Evolutionary conservation across 805 yeast species (phyloP), one percentile per base, ranked within the genome.

Genomic region (Pichia californica): DNA sequence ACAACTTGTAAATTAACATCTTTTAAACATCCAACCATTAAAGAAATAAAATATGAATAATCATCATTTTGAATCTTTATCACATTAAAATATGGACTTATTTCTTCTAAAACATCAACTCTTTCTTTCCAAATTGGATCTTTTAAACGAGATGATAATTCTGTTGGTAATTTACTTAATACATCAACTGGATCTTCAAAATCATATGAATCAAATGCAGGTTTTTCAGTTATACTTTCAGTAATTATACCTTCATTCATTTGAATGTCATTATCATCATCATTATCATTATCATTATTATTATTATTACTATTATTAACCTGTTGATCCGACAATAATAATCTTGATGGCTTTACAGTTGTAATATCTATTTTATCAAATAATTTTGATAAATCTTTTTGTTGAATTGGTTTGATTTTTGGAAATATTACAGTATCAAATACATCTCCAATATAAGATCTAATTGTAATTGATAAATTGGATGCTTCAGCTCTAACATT

Each of bases 1-100:
- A 85, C 96, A 13, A 86, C 95, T 63, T 83, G 88, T 41, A 88
- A 73, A 58, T 93, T 93, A 5, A 89, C 94, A 64, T 93, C 99
- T 56, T 80, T 87, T 57, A 88, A 70, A 48, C 88, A 76, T 52
- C 79, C 81, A n/a, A 81, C 76, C 51, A 88, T 69, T 1, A 71
- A 60, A 43, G 80, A 66, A n/a, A 81, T 63, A n/a, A 89, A 61
- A 2, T 72, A 81, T 7, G 72, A 50, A 61, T 81, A 88, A 58
- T 89, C 94, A 41, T 69, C 85, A 28, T 68, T 70, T 36, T 52
- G 52, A 38, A 81, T 56, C 50, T 73, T 81, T 36, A 81, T 68
- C 2, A 77, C 77, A 35, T 82, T 79, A 19, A 67, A 64, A 25
- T 77, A 65, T 28, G 69, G 71, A 27, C 61, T 50, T 3, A 75